A percentile compares a stretch with the other conserved stretches of the same genome.
Conservation (phyloP, 2,329 filamentous ascomycete genomes). For the Beauveria sp. region DNA sequence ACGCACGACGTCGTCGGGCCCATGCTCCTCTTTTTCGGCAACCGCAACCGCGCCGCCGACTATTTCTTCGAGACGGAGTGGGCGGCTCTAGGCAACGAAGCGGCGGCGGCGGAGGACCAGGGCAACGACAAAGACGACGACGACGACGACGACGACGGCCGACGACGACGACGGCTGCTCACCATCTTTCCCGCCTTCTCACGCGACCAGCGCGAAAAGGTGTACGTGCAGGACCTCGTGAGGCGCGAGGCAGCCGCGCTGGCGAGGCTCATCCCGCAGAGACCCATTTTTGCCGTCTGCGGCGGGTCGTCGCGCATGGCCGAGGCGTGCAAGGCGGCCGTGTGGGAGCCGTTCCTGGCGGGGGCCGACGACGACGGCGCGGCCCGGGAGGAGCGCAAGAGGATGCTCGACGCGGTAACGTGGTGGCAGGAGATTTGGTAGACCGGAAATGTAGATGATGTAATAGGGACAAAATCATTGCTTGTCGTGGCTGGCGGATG, state of each 20-base stretch:
- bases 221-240: constrained; percentile 50
- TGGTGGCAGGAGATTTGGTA: constrained; percentile 57
- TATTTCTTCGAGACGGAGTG: constrained; percentile 80
- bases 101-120: neutral
- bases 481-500: no score
- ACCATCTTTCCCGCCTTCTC: constrained; percentile 40
- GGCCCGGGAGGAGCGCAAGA: constrained; percentile 31
- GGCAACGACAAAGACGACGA: neutral
- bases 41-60: constrained; percentile 65
- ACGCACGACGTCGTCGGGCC: constrained; percentile 24
- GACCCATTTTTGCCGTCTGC: constrained; percentile 45
- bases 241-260: constrained; percentile 32
- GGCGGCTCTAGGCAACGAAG: constrained; percentile 28
- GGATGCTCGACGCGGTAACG: constrained; percentile 26
- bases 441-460: neutral
- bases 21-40: constrained; percentile 73
- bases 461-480: neutral
- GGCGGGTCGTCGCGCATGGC: constrained; percentile 54
- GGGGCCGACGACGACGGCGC: constrained; percentile 24
- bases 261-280: constrained; percentile 26
- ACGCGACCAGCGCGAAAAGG: constrained; percentile 38
- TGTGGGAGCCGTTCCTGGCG: constrained; percentile 41
- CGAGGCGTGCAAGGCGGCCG: constrained; percentile 42
- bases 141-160: no score
- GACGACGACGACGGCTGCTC: constrained; percentile 13